phyloP scores from a whole-genome alignment of 768 basidiomycete species.

The Auriscalpium orientale region DNA sequence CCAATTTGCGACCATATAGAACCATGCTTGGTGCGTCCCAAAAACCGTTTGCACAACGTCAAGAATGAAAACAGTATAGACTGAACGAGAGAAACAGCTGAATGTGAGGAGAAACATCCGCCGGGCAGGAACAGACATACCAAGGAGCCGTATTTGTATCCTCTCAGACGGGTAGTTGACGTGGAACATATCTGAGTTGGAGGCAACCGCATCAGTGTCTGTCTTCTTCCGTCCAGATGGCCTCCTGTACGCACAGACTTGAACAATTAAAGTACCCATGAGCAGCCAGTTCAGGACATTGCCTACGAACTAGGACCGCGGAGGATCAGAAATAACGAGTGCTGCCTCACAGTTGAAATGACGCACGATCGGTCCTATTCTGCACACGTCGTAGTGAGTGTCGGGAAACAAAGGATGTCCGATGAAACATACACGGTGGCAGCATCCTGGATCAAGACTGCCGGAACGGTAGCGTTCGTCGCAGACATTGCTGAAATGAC shows the following conservation, averaged over 20 bases:
- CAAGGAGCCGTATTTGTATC: background rate
- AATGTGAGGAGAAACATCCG: background rate
- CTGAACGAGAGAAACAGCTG: background rate
- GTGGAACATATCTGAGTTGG: background rate
- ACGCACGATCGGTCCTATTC: background rate
- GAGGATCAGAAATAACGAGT: background rate
- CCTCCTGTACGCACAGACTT: constrained; percentile 6
- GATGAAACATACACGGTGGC: background rate
- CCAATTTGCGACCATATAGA: constrained; percentile 17
- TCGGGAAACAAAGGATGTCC: background rate
- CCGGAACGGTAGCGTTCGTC: background rate
- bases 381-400: background rate
- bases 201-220: too few species aligned
- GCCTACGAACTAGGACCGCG: constrained; percentile 1
- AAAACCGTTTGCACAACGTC: constrained; percentile 18
- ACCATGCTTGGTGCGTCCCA: constrained; percentile 17
- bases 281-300: constrained; percentile 8
- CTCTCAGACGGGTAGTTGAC: background rate
- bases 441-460: background rate
- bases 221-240: background rate
- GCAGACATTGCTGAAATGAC: background rate
- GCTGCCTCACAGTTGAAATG: background rate
- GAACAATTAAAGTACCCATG: constrained; percentile 2
- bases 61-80: constrained; percentile 3
- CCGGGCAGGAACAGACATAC: background rate